A percentile compares a stretch with the other conserved stretches of the same genome.
phyloP scores from a whole-genome alignment of 2,329 filamentous ascomycete genomes.

The Fusarium austroafricanum region DNA sequence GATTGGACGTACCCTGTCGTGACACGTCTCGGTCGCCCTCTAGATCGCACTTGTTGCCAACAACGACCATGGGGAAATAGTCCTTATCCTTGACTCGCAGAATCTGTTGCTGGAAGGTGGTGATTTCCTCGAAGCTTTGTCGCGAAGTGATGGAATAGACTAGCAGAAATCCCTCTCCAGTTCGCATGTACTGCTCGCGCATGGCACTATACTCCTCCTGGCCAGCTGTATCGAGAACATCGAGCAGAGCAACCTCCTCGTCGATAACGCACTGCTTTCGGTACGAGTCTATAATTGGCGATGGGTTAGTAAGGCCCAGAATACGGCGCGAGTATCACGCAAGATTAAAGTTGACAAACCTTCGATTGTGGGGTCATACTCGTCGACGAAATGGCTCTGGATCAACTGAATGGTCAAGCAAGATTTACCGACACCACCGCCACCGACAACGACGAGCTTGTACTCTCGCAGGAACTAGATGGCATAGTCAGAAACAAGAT shows the following conservation, averaged over 20 bases:
- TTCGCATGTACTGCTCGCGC: constrained; percentile 99
- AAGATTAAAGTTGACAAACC: constrained; percentile 64
- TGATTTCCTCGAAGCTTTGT: constrained; percentile 98
- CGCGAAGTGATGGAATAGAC: constrained; percentile 98
- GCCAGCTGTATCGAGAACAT: constrained; percentile 97
- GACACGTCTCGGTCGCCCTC: constrained; percentile 92
- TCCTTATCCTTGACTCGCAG: constrained; percentile 99
- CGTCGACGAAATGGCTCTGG: constrained; percentile 97
- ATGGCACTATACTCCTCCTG: constrained; percentile 99
- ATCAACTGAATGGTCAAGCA: constrained; percentile 98
- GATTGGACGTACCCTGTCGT: constrained; percentile 78
- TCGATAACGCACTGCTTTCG: constrained; percentile 99
- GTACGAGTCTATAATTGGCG: constrained; percentile 81
- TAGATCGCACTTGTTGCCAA: constrained; percentile 99
- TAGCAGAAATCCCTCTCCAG: constrained; percentile 95
- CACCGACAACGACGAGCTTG: constrained; percentile 96
- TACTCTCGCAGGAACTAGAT: constrained; percentile 87
- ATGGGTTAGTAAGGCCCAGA: constrained; percentile 34
- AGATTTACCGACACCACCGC: constrained; percentile 98
- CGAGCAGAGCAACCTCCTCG: constrained; percentile 95
- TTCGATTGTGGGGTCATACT: constrained; percentile 99
- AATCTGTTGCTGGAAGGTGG: constrained; percentile 99
- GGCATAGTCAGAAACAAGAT: constrained; percentile 31
- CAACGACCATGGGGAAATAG: constrained; percentile 99
- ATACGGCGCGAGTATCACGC: neutral